Base-by-base conservation (phyloP, 208 protist species). In the Acanthamoeba triangularis region DNA sequence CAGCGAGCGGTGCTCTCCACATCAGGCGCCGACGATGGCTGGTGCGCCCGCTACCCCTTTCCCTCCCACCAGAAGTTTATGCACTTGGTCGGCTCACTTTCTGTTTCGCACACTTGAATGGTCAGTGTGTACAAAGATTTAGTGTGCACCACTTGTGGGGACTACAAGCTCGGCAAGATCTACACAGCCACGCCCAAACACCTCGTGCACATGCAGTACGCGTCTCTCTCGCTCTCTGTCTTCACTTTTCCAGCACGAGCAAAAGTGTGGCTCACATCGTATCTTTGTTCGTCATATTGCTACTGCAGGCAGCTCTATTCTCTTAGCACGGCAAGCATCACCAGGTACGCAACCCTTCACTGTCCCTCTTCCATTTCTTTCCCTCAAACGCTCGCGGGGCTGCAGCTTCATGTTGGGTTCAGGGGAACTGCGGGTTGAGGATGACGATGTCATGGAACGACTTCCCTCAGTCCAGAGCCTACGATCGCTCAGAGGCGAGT, bases 131-230 rank as follows among this genome's bases (percentile, higher is more conserved):
- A 80, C 72, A 80, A 47, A 47, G 72, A 80, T 11, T 30, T 80
- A 14, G n/a, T 87, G 78, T 87, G 78, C 35, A 44, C 28, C 20
- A 41, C 78, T 44, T 87, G 78, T 10, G 30, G 30, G 74, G 41
- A 84, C 49, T 59, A 87, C 78, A 87, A 87, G 47, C 37, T 87
- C 8, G 78, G 78, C 25, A 87, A 87, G 78, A 14, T 87, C 13
- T 87, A 87, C 78, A 87, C 78, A 20, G 78, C 78, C 16, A 87
- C 78, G 30, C 78, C 78, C 16, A 87, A 52, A 33, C 7, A 87
- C 28, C 78, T 87, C 44, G 78, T 87, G 35, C 78, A 87, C 30
- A 87, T 87, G 78, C 78, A 87, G 78, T 87, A 10, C 41, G 74
- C 23, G 8, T 49, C 10, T 13, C 41, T n/a, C 33, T 49, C 23